Conservation (phyloP, 305 asterid genomes). For the Coffea humblotiana region DNA sequence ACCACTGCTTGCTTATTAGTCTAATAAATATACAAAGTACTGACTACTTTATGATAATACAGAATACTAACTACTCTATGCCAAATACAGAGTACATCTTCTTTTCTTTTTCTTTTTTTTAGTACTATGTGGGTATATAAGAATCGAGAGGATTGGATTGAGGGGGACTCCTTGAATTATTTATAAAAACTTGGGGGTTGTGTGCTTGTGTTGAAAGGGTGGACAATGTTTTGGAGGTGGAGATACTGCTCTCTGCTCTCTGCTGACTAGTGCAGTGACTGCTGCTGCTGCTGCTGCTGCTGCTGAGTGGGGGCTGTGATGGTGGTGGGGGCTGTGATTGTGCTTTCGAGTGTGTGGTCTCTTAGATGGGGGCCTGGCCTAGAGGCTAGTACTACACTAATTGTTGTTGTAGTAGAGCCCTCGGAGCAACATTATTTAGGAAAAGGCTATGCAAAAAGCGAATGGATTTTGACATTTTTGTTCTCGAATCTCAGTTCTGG, state of each 20-base stretch:
- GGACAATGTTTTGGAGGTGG: conserved; percentile 6
- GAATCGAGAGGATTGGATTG: background rate
- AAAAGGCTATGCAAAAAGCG: conserved; percentile 13
- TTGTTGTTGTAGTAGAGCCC: background rate
- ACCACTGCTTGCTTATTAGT: too few relatives aligned
- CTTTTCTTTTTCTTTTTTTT: too few relatives aligned
- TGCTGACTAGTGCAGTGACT: conserved; percentile 16
- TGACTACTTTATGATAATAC: background rate
- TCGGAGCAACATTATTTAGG: conserved; percentile 1
- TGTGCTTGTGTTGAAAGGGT: background rate
- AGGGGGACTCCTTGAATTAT: conserved; percentile 27
- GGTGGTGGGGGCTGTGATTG: conserved; percentile 42
- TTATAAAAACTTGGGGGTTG: background rate
- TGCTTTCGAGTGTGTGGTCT: background rate
- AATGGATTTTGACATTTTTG: background rate
- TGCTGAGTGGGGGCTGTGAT: conserved; percentile 25
- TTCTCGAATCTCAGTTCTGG: conserved; percentile 17
- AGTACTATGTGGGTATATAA: background rate
- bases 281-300: conserved; percentile 17
- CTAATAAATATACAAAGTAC: too few relatives aligned
- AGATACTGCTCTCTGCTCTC: conserved; percentile 19
- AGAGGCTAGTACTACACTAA: too few relatives aligned
- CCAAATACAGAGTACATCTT: too few relatives aligned
- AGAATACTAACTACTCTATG: background rate
- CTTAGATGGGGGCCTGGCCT: too few relatives aligned